Evolutionary conservation across 768 basidiomycete species (phyloP).

Genomic region (Pholiota conissans): DNA sequence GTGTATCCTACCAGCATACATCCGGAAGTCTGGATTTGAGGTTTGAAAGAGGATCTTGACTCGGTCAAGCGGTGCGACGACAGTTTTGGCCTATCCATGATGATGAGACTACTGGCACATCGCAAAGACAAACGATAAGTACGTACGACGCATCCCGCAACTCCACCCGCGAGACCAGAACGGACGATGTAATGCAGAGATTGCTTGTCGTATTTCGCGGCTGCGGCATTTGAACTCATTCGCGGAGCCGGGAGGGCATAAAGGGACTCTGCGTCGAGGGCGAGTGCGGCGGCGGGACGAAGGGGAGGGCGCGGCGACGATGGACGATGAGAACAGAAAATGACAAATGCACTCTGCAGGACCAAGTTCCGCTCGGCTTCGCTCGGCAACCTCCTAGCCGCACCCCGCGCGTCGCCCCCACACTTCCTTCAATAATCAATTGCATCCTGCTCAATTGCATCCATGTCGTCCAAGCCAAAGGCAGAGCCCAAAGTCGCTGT

Average conservation of each 20-base stretch:
- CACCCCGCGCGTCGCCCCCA: constrained; percentile 1
- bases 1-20: constrained; percentile 76
- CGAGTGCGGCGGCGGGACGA: not conserved
- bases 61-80: constrained; percentile 93
- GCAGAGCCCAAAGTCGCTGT: constrained; percentile 49
- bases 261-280: constrained; percentile 23
- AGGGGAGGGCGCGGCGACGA: constrained; percentile 1
- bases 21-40: constrained; percentile 90
- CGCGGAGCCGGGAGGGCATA: constrained; percentile 37
- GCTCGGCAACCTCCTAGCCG: not conserved
- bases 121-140: constrained; percentile 9
- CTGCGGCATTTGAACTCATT: constrained; percentile 63
- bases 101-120: constrained; percentile 10
- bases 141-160: constrained; percentile 92
- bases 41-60: constrained; percentile 99
- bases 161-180: constrained; percentile 88
- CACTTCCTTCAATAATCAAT: not conserved
- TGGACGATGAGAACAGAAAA: constrained; percentile 15
- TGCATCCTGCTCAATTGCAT: constrained; percentile 11
- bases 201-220: constrained; percentile 50
- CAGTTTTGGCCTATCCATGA: constrained; percentile 80
- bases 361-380: constrained; percentile 1
- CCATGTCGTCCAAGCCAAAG: constrained; percentile 53
- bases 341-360: constrained; percentile 18
- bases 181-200: constrained; percentile 64